phyloP scores from a whole-genome alignment of 768 basidiomycete genomes.

The Suillus discolor region DNA sequence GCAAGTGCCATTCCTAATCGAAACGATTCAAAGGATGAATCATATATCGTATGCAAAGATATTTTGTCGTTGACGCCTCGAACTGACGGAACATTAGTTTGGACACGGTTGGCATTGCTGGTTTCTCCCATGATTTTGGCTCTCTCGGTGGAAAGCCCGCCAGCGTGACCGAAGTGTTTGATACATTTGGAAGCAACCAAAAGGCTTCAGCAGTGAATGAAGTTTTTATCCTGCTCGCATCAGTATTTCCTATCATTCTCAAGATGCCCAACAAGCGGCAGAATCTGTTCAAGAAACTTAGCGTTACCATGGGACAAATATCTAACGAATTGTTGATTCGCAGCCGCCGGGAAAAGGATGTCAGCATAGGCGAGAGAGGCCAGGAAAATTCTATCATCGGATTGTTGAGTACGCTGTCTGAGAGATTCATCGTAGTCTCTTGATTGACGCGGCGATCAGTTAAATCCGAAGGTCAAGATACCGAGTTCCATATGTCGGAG shows the following conservation, averaged over 20 bases:
- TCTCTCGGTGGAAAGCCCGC: slow-evolving; percentile 50
- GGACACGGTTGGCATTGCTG: slow-evolving; percentile 60
- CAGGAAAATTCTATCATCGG: not conserved
- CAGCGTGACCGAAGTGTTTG: slow-evolving; percentile 43
- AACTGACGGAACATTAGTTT: slow-evolving; percentile 35
- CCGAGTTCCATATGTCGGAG: not conserved
- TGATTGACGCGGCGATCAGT: not conserved
- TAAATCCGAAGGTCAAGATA: not conserved
- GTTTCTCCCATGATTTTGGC: slow-evolving; percentile 61
- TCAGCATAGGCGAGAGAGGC: not conserved
- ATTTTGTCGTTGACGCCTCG: not conserved
- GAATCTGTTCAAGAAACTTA: not conserved
- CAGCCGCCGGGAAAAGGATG: not conserved
- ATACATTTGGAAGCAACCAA: slow-evolving; percentile 31
- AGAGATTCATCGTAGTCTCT: not conserved
- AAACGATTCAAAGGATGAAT: slow-evolving; percentile 31
- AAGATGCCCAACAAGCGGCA: not conserved
- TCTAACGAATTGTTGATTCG: not conserved
- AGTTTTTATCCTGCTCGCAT: slow-evolving; percentile 4
- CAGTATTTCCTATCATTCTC: not conserved
- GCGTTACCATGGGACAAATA: not conserved
- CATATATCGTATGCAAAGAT: slow-evolving; percentile 31
- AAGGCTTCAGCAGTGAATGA: slow-evolving; percentile 27
- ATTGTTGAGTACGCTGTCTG: not conserved
- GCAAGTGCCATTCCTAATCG: not conserved